Conservation (phyloP, 805 yeast genomes). For the Myxozyma monticola region DNA sequence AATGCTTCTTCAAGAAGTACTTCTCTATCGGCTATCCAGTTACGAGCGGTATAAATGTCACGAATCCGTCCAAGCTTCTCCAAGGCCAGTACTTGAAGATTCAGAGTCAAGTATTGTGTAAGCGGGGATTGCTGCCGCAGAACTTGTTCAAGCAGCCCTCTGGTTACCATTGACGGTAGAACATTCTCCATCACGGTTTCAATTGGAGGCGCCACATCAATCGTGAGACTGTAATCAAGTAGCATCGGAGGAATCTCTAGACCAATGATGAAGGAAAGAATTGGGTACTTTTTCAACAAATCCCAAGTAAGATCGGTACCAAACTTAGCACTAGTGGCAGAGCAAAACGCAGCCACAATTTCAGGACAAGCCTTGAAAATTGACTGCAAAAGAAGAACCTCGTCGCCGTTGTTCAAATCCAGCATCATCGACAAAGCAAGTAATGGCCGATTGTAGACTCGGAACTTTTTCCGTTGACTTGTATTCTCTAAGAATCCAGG, state of each 20-base stretch:
- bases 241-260: slow-evolving; percentile 51
- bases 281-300: slow-evolving; percentile 74
- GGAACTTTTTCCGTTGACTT: slow-evolving; percentile 45
- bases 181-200: slow-evolving; percentile 53
- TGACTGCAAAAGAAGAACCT: slow-evolving; percentile 53
- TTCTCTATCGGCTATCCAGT: slow-evolving; percentile 44
- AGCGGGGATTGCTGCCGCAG: slow-evolving; percentile 46
- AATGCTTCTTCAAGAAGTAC: slow-evolving; percentile 42
- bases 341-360: slow-evolving; percentile 64
- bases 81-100: slow-evolving; percentile 55
- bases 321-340: slow-evolving; percentile 45
- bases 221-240: neutral
- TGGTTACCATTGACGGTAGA: slow-evolving; percentile 64
- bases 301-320: slow-evolving; percentile 79
- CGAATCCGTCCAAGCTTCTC: slow-evolving; percentile 52
- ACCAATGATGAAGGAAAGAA: slow-evolving; percentile 60
- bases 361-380: slow-evolving; percentile 63
- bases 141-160: slow-evolving; percentile 57
- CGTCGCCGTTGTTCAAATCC: slow-evolving; percentile 73
- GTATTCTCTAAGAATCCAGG: slow-evolving; percentile 19
- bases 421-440: slow-evolving; percentile 61
- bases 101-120: slow-evolving; percentile 64
- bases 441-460: slow-evolving; percentile 65
- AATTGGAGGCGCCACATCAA: slow-evolving; percentile 38
- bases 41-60: slow-evolving; percentile 41